Evolutionary conservation across 2,329 filamentous ascomycete species (phyloP).

Genomic region (Fusarium azukiicola): DNA sequence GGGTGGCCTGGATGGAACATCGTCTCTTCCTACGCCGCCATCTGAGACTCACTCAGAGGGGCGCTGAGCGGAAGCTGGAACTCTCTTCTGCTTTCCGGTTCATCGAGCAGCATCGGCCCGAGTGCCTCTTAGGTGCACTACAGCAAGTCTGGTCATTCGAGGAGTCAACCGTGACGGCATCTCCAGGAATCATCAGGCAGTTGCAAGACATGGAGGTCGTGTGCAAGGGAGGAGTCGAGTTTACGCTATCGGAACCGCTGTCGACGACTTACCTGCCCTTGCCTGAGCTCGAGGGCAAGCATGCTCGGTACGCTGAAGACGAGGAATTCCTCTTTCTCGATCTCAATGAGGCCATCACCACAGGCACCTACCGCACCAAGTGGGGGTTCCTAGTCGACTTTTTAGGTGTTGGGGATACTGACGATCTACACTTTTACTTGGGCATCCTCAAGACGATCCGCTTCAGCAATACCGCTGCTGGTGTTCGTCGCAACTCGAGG

Average conservation of each 20-base stretch:
- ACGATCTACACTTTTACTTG: constrained; percentile 46
- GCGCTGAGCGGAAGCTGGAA: background rate
- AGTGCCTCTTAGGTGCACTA: constrained; percentile 29
- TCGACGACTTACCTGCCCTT: constrained; percentile 42
- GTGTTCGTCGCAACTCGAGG: constrained; percentile 22
- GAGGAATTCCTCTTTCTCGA: constrained; percentile 43
- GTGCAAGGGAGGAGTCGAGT: constrained; percentile 32
- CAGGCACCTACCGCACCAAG: constrained; percentile 32
- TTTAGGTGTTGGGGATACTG: constrained; percentile 38
- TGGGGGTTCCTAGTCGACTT: constrained; percentile 49
- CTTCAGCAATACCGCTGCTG: constrained; percentile 11
- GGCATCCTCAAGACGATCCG: constrained; percentile 36
- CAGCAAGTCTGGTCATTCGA: constrained; percentile 35
- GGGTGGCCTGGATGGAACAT: constrained; percentile 43
- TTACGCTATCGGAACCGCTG: background rate
- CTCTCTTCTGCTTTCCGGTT: constrained; percentile 36
- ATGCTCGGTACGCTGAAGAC: constrained; percentile 39
- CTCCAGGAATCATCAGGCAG: constrained; percentile 21
- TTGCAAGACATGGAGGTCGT: constrained; percentile 32
- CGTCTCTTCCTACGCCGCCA: constrained; percentile 29
- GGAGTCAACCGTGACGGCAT: background rate
- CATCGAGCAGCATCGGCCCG: constrained; percentile 26
- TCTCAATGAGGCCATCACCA: constrained; percentile 35
- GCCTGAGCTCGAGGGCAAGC: constrained; percentile 43
- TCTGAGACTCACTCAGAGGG: constrained; percentile 11